phyloP scores from a whole-genome alignment of 108 stramenopile species.

The Thalassiosira profunda region DNA sequence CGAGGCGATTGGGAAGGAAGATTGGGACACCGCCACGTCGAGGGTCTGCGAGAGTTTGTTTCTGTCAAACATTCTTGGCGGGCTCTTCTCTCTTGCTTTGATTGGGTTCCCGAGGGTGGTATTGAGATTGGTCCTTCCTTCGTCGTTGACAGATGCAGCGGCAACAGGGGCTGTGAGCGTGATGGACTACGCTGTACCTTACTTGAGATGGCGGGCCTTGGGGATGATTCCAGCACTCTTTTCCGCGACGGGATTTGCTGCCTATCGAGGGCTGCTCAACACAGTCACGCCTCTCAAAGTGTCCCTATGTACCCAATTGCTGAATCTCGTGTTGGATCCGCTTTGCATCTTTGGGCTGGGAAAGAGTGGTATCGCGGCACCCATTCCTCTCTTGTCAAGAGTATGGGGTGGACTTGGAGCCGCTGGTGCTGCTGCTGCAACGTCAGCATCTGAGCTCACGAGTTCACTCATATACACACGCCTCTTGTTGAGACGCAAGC shows the following conservation, averaged over 20 bases:
- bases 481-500: constrained; percentile 52
- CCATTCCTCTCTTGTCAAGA: too few species aligned
- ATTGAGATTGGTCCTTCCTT: constrained; percentile 57
- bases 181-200: constrained; percentile 74
- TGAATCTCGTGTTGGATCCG: constrained; percentile 83
- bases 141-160: too few species aligned
- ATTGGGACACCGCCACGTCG: constrained; percentile 58
- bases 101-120: constrained; percentile 49
- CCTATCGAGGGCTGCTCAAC: constrained; percentile 80
- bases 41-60: constrained; percentile 80
- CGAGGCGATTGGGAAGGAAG: constrained; percentile 55
- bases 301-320: constrained; percentile 63
- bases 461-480: constrained; percentile 65
- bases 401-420: constrained; percentile 54
- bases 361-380: constrained; percentile 1
- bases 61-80: constrained; percentile 65
- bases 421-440: constrained; percentile 80
- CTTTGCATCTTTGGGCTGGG: constrained; percentile 61
- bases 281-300: constrained; percentile 89
- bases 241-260: constrained; percentile 79
- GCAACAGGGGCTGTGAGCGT: constrained; percentile 22
- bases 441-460: constrained; percentile 60
- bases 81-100: constrained; percentile 56
- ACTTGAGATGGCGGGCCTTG: constrained; percentile 73
- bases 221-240: constrained; percentile 78